Percentiles rank a stretch among this genome's conserved stretches.
Conservation (phyloP, 768 basidiomycete species). For the Albatrellus ellisii region DNA sequence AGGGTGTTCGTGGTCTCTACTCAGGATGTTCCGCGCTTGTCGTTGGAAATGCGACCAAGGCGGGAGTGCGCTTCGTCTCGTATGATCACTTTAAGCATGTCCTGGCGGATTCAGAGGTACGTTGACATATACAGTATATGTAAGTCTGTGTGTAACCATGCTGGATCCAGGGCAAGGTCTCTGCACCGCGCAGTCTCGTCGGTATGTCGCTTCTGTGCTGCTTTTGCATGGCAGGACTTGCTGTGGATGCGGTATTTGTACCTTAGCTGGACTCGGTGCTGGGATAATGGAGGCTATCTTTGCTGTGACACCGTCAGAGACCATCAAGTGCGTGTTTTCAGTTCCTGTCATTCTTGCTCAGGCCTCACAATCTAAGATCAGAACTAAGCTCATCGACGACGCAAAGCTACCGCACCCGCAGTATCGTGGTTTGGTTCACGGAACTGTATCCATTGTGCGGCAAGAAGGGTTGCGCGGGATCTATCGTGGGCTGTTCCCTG, state of each 20-base stretch:
- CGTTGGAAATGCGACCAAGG: conserved; percentile 85
- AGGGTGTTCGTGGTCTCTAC: conserved; percentile 82
- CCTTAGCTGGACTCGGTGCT: conserved; percentile 63
- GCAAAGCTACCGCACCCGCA: conserved; percentile 74
- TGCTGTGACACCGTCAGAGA: conserved; percentile 95
- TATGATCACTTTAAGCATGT: conserved; percentile 87
- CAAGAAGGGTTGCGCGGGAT: conserved; percentile 79
- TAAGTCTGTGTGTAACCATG: conserved; percentile 1
- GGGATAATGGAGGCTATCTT: conserved; percentile 88
- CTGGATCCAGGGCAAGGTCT: conserved; percentile 68
- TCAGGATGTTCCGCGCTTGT: conserved; percentile 85
- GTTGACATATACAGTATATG: conserved; percentile 1
- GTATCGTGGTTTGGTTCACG: conserved; percentile 81
- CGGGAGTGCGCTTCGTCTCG: conserved; percentile 89
- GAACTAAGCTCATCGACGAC: conserved; percentile 96
- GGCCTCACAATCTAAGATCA: conserved; percentile 19
- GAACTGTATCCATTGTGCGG: conserved; percentile 63
- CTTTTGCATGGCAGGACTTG: not conserved
- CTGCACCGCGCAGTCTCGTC: conserved; percentile 70
- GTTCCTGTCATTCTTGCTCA: not conserved
- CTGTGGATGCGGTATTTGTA: not conserved
- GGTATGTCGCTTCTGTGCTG: conserved; percentile 30
- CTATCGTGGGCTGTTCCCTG: conserved; percentile 88
- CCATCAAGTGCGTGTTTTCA: conserved; percentile 69
- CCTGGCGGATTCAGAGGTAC: conserved; percentile 73